These are phyloP conservation scores for Pseudisothecium myosuroides DNA, from an alignment of 225 moss, liverwort and hornwort genomes.

Conservation along the genomic window DNA sequence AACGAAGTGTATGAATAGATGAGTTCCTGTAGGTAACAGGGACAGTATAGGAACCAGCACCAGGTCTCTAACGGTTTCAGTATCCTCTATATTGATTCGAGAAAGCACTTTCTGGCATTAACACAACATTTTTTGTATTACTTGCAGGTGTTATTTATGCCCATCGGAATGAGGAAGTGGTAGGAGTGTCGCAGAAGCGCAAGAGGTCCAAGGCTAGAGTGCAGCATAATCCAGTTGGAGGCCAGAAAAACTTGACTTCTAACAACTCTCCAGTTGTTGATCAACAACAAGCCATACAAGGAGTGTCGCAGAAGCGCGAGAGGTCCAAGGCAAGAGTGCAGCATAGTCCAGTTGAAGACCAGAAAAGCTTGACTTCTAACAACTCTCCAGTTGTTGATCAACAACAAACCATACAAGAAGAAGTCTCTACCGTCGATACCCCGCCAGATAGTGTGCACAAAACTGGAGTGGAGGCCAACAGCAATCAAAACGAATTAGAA, in stretches of 20 bases:
- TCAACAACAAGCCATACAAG: not conserved
- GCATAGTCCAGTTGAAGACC: not conserved
- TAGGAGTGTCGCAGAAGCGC: slow-evolving; percentile 17
- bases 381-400: not conserved
- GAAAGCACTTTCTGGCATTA: not conserved
- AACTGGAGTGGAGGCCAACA: not conserved
- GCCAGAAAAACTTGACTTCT: not conserved
- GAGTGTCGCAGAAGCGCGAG: not conserved
- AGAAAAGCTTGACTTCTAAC: not conserved
- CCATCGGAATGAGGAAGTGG: slow-evolving; percentile 95
- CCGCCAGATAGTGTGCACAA: not conserved
- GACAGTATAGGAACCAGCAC: not conserved
- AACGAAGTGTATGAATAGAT: not conserved
- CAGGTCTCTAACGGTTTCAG: not conserved
- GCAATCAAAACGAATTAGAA: slow-evolving; percentile 4
- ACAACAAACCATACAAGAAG: not conserved
- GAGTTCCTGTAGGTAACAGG: not conserved
- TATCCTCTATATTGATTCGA: not conserved
- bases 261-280: not conserved
- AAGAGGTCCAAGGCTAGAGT: not conserved
- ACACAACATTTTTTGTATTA: not conserved
- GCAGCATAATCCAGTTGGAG: not conserved
- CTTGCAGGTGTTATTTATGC: slow-evolving; percentile 72
- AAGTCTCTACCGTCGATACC: not conserved
- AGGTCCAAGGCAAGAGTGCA: not conserved